Evolutionary conservation across 1,139 yeast species (phyloP).

Genomic region (Pichia sp.): DNA sequence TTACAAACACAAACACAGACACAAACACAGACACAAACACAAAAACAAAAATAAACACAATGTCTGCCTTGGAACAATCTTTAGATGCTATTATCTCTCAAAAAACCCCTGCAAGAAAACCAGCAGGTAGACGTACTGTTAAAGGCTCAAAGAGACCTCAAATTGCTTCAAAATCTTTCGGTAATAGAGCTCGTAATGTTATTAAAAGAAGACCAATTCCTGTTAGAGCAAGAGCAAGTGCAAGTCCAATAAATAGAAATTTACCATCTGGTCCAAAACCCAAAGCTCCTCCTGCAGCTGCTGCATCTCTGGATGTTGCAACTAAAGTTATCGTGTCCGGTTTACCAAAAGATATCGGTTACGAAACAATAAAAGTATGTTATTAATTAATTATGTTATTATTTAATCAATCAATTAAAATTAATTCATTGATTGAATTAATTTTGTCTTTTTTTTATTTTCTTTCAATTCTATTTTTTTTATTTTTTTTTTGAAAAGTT

Average conservation of each 20-base stretch:
- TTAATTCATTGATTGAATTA: too few relatives aligned
- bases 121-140: constrained; percentile 25
- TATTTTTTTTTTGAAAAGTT: neutral
- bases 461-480: neutral
- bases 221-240: neutral
- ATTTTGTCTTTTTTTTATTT: neutral
- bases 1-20: neutral
- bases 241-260: constrained; percentile 19
- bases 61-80: constrained; percentile 84
- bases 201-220: constrained; percentile 12
- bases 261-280: neutral
- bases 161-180: constrained; percentile 23
- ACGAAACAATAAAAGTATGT: constrained; percentile 80
- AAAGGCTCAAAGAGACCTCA: constrained; percentile 30
- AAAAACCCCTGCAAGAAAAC: constrained; percentile 28
- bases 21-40: neutral
- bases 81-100: constrained; percentile 87
- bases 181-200: constrained; percentile 11
- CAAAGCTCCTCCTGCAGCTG: neutral
- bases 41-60: constrained; percentile 18
- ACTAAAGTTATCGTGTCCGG: constrained; percentile 73
- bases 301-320: constrained; percentile 46
- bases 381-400: constrained; percentile 10
- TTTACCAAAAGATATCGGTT: constrained; percentile 72
- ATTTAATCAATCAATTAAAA: neutral